These are phyloP conservation scores for Oryza punctata DNA, from an alignment of 176 grass and related monocot genomes.

Conservation along the genomic window DNA sequence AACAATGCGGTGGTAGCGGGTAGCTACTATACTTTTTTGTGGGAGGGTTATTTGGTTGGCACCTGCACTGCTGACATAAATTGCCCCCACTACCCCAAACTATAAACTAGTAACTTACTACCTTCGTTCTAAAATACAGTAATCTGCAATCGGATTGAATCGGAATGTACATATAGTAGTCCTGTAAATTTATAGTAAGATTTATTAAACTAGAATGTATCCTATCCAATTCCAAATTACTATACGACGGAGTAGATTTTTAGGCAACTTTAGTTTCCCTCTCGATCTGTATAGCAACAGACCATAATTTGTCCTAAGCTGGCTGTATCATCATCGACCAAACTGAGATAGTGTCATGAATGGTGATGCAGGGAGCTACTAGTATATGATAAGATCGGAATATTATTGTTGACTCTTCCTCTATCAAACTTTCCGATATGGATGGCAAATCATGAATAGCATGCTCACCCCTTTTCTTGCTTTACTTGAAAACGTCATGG, in stretches of 20 bases:
- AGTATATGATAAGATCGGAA: neutral
- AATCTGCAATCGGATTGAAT: too few species aligned
- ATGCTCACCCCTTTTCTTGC: neutral
- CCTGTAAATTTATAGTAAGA: too few species aligned
- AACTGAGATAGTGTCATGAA: neutral
- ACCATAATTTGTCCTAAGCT: neutral
- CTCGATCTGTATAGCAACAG: neutral
- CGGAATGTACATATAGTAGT: too few species aligned
- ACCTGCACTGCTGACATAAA: neutral
- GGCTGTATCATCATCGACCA: neutral
- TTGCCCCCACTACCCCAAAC: neutral
- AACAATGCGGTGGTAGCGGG: neutral
- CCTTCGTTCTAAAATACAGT: too few species aligned
- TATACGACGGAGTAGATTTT: too few species aligned
- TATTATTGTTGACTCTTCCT: too few species aligned
- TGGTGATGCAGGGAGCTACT: neutral
- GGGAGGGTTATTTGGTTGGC: neutral
- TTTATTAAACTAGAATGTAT: too few species aligned
- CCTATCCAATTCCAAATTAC: too few species aligned
- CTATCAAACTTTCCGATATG: neutral
- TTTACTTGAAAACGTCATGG: neutral
- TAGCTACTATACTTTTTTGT: neutral
- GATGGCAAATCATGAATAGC: neutral
- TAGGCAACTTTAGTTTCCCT: constrained; percentile 8
- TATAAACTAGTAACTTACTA: too few species aligned